phyloP scores from a whole-genome alignment of 139 green algal genomes.

The Diplosphaera chodatii region DNA sequence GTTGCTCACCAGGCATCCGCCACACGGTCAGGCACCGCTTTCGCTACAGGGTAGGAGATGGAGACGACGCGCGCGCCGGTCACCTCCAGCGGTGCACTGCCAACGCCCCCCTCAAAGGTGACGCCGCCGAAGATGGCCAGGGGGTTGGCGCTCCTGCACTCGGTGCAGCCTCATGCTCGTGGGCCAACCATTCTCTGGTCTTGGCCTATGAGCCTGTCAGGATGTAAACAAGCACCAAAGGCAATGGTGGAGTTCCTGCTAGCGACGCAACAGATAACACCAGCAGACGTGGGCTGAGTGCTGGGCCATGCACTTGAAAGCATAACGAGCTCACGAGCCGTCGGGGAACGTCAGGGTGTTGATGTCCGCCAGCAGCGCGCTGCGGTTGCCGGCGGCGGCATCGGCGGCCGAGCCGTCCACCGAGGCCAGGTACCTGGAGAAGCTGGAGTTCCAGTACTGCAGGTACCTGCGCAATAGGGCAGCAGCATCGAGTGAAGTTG shows the following conservation, averaged over 20 bases:
- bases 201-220: too few species aligned
- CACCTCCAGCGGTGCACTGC: neutral
- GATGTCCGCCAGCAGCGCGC: neutral
- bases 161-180: neutral
- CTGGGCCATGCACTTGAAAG: too few species aligned
- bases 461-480: neutral
- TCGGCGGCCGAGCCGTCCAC: slow-evolving; percentile 12
- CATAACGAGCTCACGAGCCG: neutral
- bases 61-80: neutral
- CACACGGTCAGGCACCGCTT: neutral
- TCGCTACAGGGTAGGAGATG: neutral
- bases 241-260: too few species aligned
- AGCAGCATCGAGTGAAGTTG: too few species aligned
- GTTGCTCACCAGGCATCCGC: neutral
- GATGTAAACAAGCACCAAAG: too few species aligned
- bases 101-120: too few species aligned
- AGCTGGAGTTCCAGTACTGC: slow-evolving; percentile 12
- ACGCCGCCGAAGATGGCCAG: slow-evolving; percentile 15
- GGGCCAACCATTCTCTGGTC: neutral
- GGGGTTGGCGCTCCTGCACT: neutral
- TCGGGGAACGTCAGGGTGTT: slow-evolving; percentile 9
- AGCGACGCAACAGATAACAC: too few species aligned
- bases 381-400: neutral
- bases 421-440: neutral
- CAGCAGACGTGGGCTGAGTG: too few species aligned